Percentiles rank a stretch among this genome's conserved stretches.
These are phyloP conservation scores for Aotearoamyces nothofagi DNA, from an alignment of 2,329 filamentous ascomycete species.

Conservation along the genomic window DNA sequence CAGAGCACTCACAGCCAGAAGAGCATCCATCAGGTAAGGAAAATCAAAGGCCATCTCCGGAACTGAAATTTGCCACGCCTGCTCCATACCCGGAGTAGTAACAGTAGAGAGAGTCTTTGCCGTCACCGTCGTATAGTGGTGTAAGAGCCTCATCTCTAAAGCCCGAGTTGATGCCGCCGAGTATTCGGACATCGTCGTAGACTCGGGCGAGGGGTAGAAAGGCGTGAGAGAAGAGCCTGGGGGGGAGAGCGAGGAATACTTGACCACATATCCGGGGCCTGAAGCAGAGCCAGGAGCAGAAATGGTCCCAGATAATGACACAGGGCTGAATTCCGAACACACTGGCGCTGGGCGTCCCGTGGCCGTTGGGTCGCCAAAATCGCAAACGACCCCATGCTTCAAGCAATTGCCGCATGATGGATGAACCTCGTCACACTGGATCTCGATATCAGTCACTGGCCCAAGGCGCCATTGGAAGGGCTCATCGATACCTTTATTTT, in stretches of 20 bases:
- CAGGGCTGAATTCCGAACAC: too few species aligned
- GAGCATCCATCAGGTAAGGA: constrained; percentile 44
- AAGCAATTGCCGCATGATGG: constrained; percentile 50
- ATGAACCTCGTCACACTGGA: constrained; percentile 49
- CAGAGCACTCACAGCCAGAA: constrained; percentile 47
- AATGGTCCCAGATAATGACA: too few species aligned
- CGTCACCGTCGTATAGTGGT: constrained; percentile 47
- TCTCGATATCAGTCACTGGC: background rate
- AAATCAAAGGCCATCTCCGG: constrained; percentile 46
- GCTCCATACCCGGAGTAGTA: constrained; percentile 32
- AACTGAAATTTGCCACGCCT: constrained; percentile 44
- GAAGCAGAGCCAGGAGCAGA: too few species aligned
- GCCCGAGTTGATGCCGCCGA: constrained; percentile 9
- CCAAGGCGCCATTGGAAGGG: background rate
- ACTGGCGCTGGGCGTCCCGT: too few species aligned
- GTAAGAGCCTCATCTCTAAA: constrained; percentile 46
- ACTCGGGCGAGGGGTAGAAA: constrained; percentile 10
- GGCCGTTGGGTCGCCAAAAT: constrained; percentile 35
- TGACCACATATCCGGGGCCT: too few species aligned
- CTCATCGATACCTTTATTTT: constrained; percentile 48
- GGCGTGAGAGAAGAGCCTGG: constrained; percentile 8
- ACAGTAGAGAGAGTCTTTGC: constrained; percentile 40
- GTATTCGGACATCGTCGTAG: constrained; percentile 7
- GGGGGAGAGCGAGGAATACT: constrained; percentile 5
- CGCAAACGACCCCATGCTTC: constrained; percentile 51